These are phyloP conservation scores for Zygosaccharomyces sapae DNA, from an alignment of 1,139 yeast genomes.

Conservation along the genomic window DNA sequence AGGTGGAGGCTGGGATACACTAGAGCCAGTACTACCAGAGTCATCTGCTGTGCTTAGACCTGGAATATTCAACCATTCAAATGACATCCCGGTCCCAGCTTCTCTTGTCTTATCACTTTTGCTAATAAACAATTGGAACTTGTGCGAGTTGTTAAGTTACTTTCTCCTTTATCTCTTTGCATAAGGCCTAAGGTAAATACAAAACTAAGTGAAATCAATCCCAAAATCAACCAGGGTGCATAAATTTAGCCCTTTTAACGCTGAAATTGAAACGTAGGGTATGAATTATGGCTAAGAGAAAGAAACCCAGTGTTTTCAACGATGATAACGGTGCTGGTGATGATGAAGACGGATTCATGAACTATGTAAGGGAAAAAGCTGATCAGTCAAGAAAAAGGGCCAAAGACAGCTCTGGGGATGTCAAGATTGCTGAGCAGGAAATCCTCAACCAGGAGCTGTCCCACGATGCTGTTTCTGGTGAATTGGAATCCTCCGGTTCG, in stretches of 20 bases:
- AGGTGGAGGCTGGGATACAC: slow-evolving; percentile 23
- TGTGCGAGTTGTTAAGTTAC: not conserved
- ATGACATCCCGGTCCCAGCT: slow-evolving; percentile 26
- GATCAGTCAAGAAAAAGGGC: slow-evolving; percentile 9
- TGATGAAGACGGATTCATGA: slow-evolving; percentile 13
- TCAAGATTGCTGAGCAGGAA: slow-evolving; percentile 3
- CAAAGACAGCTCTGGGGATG: slow-evolving; percentile 4
- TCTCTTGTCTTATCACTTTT: slow-evolving; percentile 1
- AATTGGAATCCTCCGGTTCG: slow-evolving; percentile 6
- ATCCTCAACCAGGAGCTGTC: not conserved
- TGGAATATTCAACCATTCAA: slow-evolving; percentile 36
- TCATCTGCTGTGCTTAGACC: slow-evolving; percentile 24
- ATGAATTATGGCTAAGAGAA: slow-evolving; percentile 12
- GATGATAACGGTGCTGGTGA: slow-evolving; percentile 12
- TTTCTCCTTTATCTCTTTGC: not conserved
- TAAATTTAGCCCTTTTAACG: not conserved
- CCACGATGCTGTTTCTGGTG: not conserved
- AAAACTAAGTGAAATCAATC: not conserved
- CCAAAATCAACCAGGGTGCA: not conserved
- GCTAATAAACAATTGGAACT: not conserved
- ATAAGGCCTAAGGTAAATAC: not conserved
- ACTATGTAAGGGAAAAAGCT: slow-evolving; percentile 15
- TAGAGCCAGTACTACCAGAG: slow-evolving; percentile 8
- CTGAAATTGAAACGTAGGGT: not conserved
- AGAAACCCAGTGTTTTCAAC: slow-evolving; percentile 15